Evolutionary conservation across 1,284 basidiomycete genomes (phyloP), one percentile per base, ranked within the genome.

Genomic region (Rhodotorula sp.): DNA sequence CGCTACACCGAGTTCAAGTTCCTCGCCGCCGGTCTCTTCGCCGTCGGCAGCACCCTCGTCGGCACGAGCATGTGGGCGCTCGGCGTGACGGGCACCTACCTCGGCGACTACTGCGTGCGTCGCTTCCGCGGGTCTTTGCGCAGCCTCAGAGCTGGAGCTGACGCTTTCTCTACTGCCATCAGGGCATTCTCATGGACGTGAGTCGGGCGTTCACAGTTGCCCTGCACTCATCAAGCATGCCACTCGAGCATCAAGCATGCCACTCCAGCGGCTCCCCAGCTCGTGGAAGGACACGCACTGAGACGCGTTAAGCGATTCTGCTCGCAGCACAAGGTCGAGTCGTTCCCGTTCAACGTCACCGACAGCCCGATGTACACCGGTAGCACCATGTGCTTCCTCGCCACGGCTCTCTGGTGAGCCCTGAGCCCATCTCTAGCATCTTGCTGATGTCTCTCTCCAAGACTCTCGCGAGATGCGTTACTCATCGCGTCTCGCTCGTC

Each of bases 291-390:
- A 19, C n/a, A 48, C 25, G 14, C 17, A 19, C 48, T 34, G 34
- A 19, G 64, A 53, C 8, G 23, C 44, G 42, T 21, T 3, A 23
- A 23, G 2, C 53, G n/a, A 34, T 9, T 23, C 25, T 17, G 3
- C 49, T 10, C 21, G 58, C 71, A 78, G 78, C 66, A 77, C 46
- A 78, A 77, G 89, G 81, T 76, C 82, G 85, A 74, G 83, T 86
- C 65, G 27, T 99, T 99, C 84, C 96, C 96, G 0, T 99, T 98
- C 86, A 97, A 96, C 80, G 87, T 97, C 63, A 86, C 96, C 70
- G 86, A 88, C 56, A 90, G 97, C 82, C 96, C 96, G 1, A 98
- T 98, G 96, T 98, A 98, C 80, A 90, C 92, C 61, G 93, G 93
- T 12, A 92, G 90, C 79, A 92, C 92, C 16, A 83, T 97, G 84